Percentiles rank a stretch among this genome's conserved stretches.
Conservation (phyloP, 495 filamentous ascomycete species). For the Podospora didyma region DNA sequence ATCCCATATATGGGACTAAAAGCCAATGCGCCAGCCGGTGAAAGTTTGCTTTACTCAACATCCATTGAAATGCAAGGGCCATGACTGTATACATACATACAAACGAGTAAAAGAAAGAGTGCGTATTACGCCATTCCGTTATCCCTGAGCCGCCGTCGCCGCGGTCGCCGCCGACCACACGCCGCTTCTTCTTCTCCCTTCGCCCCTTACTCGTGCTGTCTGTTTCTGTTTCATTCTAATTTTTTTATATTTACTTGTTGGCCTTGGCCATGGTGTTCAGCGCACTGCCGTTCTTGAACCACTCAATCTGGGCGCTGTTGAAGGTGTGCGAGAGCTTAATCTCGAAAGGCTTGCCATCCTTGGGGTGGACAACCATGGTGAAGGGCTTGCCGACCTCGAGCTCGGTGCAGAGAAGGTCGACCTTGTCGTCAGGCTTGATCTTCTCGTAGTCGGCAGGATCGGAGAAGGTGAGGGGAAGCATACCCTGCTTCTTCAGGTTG, state of each 20-base stretch:
- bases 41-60: constrained; percentile 5
- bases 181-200: constrained; percentile 13
- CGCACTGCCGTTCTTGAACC: constrained; percentile 96
- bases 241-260: constrained; percentile 20
- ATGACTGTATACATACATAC: constrained; percentile 33
- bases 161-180: neutral
- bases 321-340: constrained; percentile 88
- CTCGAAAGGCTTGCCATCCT: constrained; percentile 74
- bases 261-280: constrained; percentile 95
- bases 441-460: constrained; percentile 97
- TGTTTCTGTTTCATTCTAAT: constrained; percentile 16
- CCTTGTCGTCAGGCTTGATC: constrained; percentile 88
- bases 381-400: constrained; percentile 91
- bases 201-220: constrained; percentile 6
- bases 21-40: no score
- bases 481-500: constrained; percentile 99
- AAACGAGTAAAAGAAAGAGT: constrained; percentile 17
- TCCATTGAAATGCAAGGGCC: constrained; percentile 32
- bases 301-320: constrained; percentile 94
- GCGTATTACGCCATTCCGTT: constrained; percentile 31
- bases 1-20: no score
- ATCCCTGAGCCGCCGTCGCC: constrained; percentile 25
- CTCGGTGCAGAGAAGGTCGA: constrained; percentile 87
- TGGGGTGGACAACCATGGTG: constrained; percentile 86
- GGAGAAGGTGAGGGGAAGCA: constrained; percentile 94